These are phyloP conservation scores for Boletus rubescentipes DNA, from an alignment of 768 basidiomycete genomes.

Conservation along the genomic window DNA sequence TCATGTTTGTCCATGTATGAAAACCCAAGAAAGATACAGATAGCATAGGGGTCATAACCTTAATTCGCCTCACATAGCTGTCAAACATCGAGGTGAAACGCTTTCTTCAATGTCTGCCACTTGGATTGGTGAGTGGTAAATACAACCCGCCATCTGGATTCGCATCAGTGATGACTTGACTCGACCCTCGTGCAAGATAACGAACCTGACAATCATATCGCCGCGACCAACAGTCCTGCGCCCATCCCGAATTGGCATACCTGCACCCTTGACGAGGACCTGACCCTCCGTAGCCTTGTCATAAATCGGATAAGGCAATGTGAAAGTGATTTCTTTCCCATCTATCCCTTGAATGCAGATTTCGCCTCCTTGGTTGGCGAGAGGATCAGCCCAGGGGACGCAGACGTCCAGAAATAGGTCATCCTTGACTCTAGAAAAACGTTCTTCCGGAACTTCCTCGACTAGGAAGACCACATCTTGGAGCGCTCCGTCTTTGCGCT, in stretches of 20 bases:
- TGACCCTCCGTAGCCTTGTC: constrained; percentile 51
- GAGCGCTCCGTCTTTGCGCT: constrained; percentile 50
- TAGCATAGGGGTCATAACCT: constrained; percentile 21
- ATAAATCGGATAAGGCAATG: constrained; percentile 51
- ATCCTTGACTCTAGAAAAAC: constrained; percentile 55
- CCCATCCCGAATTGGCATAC: constrained; percentile 65
- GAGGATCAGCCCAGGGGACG: constrained; percentile 53
- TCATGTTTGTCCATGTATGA: constrained; percentile 17
- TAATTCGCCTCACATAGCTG: constrained; percentile 1
- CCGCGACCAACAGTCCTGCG: constrained; percentile 55
- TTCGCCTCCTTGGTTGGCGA: constrained; percentile 46
- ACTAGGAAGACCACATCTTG: constrained; percentile 71
- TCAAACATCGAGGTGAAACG: constrained; percentile 28
- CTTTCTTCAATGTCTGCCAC: constrained; percentile 32
- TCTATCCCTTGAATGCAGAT: constrained; percentile 57
- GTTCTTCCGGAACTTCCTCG: constrained; percentile 55
- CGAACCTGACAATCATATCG: constrained; percentile 60
- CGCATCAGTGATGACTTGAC: background rate
- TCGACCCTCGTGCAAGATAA: constrained; percentile 6
- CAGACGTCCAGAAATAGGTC: constrained; percentile 56
- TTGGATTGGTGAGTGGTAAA: constrained; percentile 32
- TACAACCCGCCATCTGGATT: constrained; percentile 32
- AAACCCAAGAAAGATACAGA: constrained; percentile 17
- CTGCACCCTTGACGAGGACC: constrained; percentile 53
- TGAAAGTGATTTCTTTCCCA: constrained; percentile 49